Conservation (phyloP, 352 stramenopile species). For the Peronospora destructor region DNA sequence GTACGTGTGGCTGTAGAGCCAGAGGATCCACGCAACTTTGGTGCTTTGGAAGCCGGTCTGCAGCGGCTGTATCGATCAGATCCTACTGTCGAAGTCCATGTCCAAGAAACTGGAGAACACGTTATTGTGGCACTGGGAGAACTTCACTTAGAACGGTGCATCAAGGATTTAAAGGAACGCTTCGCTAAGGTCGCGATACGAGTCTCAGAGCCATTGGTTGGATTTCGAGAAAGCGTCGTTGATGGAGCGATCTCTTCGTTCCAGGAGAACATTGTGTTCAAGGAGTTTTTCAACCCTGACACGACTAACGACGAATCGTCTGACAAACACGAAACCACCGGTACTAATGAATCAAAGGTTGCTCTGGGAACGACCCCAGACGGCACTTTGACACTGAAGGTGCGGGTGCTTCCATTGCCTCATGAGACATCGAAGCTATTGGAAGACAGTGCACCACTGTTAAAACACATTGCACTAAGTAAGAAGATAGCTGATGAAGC, state of each 20-base stretch:
- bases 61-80: constrained; percentile 89
- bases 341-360: constrained; percentile 18
- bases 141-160: constrained; percentile 87
- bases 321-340: constrained; percentile 4
- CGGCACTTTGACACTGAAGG: constrained; percentile 58
- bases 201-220: constrained; percentile 83
- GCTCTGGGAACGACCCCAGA: constrained; percentile 60
- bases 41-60: constrained; percentile 76
- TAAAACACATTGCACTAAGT: constrained; percentile 33
- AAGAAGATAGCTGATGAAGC: constrained; percentile 27
- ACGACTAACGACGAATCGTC: constrained; percentile 8
- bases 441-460: constrained; percentile 56
- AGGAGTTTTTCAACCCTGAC: constrained; percentile 50
- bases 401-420: constrained; percentile 76
- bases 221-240: constrained; percentile 84
- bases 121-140: constrained; percentile 88
- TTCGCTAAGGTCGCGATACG: constrained; percentile 82
- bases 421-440: constrained; percentile 53
- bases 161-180: constrained; percentile 86
- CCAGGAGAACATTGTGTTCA: constrained; percentile 68
- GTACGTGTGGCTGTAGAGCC: constrained; percentile 89
- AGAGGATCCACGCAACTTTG: constrained; percentile 81
- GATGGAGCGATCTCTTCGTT: constrained; percentile 48
- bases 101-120: constrained; percentile 86
- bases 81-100: constrained; percentile 88